A percentile compares a stretch with the other conserved stretches of the same genome.
Evolutionary conservation across 106 monocot species (phyloP).

Genomic region (Dactylorhiza incarnata): DNA sequence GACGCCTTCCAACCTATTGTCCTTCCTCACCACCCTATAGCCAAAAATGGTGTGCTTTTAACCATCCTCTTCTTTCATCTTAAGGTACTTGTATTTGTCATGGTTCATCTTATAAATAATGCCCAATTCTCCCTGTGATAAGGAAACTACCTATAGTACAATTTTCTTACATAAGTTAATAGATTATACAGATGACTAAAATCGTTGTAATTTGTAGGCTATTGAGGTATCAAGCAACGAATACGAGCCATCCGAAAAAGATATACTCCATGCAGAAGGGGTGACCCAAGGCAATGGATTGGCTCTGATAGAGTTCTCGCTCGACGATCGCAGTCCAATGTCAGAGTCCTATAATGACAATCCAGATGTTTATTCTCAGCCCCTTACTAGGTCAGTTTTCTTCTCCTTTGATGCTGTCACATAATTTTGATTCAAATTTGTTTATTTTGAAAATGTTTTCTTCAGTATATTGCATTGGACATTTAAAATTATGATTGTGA

Average conservation of each 20-base stretch:
- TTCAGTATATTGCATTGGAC: too few species aligned
- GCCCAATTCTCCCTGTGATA: neutral
- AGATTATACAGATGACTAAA: neutral
- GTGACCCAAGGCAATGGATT: conserved; percentile 92
- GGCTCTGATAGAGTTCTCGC: conserved; percentile 78
- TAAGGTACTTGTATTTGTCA: neutral
- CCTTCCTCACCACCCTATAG: conserved; percentile 4
- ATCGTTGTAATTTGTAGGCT: conserved; percentile 38
- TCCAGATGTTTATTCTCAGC: conserved; percentile 48
- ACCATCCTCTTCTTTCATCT: neutral
- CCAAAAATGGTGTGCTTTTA: too few species aligned
- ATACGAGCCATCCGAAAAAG: conserved; percentile 85
- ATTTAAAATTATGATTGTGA: too few species aligned
- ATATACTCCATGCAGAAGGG: conserved; percentile 84
- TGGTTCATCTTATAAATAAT: neutral
- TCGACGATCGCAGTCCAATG: conserved; percentile 82
- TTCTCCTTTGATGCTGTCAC: neutral
- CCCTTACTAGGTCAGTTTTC: conserved; percentile 52
- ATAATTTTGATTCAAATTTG: neutral
- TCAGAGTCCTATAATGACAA: conserved; percentile 63
- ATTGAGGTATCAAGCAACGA: conserved; percentile 92
- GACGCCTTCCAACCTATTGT: neutral
- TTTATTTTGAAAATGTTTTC: conserved; percentile 1
- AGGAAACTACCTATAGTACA: neutral
- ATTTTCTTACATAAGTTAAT: neutral